phyloP scores from a whole-genome alignment of 1,284 basidiomycete species.

The Kalmanozyma brasiliensis region DNA sequence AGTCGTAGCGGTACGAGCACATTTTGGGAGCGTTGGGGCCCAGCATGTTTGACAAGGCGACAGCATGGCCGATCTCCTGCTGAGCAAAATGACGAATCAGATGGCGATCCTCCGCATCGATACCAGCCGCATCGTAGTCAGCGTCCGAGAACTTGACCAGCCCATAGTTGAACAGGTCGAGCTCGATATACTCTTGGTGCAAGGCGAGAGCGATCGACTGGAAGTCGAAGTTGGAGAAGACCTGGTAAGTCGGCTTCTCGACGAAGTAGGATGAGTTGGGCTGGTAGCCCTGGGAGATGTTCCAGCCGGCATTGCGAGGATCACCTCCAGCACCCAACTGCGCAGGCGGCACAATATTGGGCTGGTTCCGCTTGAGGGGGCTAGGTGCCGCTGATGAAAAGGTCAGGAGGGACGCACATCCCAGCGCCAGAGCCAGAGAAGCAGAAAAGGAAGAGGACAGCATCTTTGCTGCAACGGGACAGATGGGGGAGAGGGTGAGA shows the following conservation, averaged over 20 bases:
- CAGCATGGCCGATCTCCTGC: conserved; percentile 57
- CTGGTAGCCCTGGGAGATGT: conserved; percentile 39
- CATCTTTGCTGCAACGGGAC: conserved; percentile 6
- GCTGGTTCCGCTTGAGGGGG: conserved; percentile 10
- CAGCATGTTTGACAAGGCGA: conserved; percentile 53
- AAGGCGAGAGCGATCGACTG: conserved; percentile 48
- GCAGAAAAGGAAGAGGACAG: conserved; percentile 3
- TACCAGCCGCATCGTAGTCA: conserved; percentile 45
- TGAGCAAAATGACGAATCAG: conserved; percentile 54
- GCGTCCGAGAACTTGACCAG: conserved; percentile 52
- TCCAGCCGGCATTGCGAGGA: conserved; percentile 33
- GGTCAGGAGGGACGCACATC: conserved; percentile 15
- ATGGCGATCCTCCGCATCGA: conserved; percentile 44
- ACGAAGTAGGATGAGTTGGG: conserved; percentile 31
- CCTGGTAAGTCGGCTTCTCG: conserved; percentile 40
- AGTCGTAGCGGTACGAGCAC: conserved; percentile 54
- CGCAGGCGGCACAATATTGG: conserved; percentile 18
- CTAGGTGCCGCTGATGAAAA: conserved; percentile 19
- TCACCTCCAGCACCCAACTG: conserved; percentile 34
- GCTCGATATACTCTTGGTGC: conserved; percentile 60
- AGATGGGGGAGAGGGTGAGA: neutral
- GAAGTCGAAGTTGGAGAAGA: conserved; percentile 52
- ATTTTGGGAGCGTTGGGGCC: conserved; percentile 46
- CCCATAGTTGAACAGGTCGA: conserved; percentile 58
- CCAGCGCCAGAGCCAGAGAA: conserved; percentile 10